phyloP scores from a whole-genome alignment of 129 eudicot species.

The Logfia minima region DNA sequence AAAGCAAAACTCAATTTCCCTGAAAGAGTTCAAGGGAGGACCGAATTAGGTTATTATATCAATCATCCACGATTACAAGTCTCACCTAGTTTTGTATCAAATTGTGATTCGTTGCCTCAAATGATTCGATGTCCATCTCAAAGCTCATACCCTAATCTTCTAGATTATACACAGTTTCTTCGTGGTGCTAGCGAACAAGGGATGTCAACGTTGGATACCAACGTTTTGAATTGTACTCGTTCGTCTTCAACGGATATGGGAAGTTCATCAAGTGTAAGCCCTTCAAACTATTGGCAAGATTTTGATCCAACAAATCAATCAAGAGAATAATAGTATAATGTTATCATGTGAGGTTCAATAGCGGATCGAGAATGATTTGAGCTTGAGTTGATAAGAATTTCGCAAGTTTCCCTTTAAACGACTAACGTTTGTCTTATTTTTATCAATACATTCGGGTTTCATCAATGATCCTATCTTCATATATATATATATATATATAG shows the following conservation, averaged over 20 bases:
- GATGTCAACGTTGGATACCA: conserved; percentile 19
- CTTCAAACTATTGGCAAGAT: conserved; percentile 39
- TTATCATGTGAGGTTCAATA: background rate
- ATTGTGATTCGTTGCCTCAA: background rate
- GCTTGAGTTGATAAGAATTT: background rate
- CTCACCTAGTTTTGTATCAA: conserved; percentile 11
- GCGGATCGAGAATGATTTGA: background rate
- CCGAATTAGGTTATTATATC: conserved; percentile 33
- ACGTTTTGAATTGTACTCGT: conserved; percentile 22
- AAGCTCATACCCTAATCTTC: conserved; percentile 32
- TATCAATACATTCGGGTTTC: conserved; percentile 5
- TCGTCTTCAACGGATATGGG: conserved; percentile 36
- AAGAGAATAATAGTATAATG: background rate
- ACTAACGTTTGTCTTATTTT: background rate
- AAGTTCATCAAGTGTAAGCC: conserved; percentile 30
- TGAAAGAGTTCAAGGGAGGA: conserved; percentile 60
- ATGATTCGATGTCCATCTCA: conserved; percentile 32
- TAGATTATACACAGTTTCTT: conserved; percentile 28
- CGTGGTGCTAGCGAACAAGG: conserved; percentile 19
- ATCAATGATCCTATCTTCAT: background rate
- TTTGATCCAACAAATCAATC: conserved; percentile 33
- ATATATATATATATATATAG: too few relatives aligned
- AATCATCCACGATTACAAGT: conserved; percentile 22
- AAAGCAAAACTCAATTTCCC: conserved; percentile 90
- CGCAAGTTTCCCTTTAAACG: conserved; percentile 14